Evolutionary conservation across 2,329 filamentous ascomycete genomes (phyloP).

Genomic region (Colletotrichum eremochloae): DNA sequence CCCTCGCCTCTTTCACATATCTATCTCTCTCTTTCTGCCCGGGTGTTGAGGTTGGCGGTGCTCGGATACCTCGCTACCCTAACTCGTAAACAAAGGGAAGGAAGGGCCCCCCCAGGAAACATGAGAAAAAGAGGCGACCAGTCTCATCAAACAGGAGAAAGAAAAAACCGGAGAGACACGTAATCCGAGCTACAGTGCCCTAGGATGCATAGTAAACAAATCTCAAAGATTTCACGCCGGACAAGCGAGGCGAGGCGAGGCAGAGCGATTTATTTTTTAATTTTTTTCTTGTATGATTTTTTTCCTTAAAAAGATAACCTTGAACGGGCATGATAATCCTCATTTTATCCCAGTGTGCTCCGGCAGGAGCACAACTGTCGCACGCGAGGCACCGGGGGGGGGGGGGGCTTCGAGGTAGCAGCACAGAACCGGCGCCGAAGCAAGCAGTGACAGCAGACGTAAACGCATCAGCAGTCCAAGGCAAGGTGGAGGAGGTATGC

Average conservation of each 20-base stretch:
- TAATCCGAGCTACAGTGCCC: constrained; percentile 12
- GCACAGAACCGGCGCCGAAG: constrained; percentile 18
- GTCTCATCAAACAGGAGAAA: constrained; percentile 10
- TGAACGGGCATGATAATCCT: constrained; percentile 5
- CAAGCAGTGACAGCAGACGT: constrained; percentile 28
- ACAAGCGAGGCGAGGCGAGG: not conserved
- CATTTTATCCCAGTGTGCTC: not conserved
- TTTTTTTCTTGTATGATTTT: too few species aligned
- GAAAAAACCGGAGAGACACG: constrained; percentile 12
- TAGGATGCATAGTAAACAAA: constrained; percentile 11
- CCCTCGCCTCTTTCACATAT: not conserved
- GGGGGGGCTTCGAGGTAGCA: constrained; percentile 3
- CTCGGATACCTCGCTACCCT: constrained; percentile 15
- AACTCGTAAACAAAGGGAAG: constrained; percentile 9
- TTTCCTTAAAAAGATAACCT: not conserved
- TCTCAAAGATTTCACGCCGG: constrained; percentile 21
- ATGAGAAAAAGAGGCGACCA: constrained; percentile 13
- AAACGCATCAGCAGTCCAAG: constrained; percentile 20
- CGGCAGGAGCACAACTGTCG: too few species aligned
- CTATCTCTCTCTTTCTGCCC: constrained; percentile 4
- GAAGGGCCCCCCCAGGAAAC: constrained; percentile 27
- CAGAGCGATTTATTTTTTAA: not conserved
- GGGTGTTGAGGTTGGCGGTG: not conserved
- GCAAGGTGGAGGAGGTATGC: not conserved
- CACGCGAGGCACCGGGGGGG: too few species aligned